phyloP scores from a whole-genome alignment of 805 yeast species.

The Candida silvatica region DNA sequence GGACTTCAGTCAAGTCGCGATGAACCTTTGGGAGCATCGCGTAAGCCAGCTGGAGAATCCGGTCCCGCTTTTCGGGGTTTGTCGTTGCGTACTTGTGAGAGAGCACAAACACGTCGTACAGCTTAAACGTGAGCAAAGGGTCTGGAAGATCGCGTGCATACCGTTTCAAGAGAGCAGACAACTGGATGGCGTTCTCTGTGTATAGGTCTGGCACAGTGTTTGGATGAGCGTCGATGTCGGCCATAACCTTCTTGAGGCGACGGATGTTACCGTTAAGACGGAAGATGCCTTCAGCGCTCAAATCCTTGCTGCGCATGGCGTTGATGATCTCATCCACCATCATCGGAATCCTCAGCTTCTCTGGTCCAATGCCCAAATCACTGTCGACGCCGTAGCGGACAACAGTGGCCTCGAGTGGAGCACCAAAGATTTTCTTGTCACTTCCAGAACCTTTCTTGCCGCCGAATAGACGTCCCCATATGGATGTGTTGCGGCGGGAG shows the following conservation, averaged over 20 bases:
- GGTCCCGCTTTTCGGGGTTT: conserved; percentile 34
- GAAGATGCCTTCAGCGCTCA: conserved; percentile 94
- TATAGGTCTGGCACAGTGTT: conserved; percentile 61
- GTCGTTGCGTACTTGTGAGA: conserved; percentile 46
- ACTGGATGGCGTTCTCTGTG: conserved; percentile 75
- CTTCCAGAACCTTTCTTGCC: conserved; percentile 4
- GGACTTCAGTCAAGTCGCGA: conserved; percentile 80
- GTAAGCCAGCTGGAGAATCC: conserved; percentile 55
- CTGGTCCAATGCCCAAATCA: conserved; percentile 76
- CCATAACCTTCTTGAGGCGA: conserved; percentile 64
- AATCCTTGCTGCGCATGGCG: conserved; percentile 81
- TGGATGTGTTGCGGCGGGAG: conserved; percentile 32
- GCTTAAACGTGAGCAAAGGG: conserved; percentile 70
- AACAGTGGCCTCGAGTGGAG: conserved; percentile 61
- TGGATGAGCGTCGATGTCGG: conserved; percentile 62
- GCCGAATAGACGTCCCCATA: conserved; percentile 44
- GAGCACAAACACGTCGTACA: conserved; percentile 73
- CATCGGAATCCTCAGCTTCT: conserved; percentile 72
- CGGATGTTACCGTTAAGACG: conserved; percentile 94
- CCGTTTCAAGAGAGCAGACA: conserved; percentile 88
- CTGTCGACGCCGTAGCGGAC: conserved; percentile 72
- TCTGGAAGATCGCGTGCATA: conserved; percentile 89
- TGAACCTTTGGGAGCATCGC: conserved; percentile 74
- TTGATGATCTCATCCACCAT: conserved; percentile 79
- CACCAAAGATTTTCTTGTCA: conserved; percentile 55